These are phyloP conservation scores for Tetrapisispora nanseiensis DNA, from an alignment of 805 yeast species.

Conservation along the genomic window DNA sequence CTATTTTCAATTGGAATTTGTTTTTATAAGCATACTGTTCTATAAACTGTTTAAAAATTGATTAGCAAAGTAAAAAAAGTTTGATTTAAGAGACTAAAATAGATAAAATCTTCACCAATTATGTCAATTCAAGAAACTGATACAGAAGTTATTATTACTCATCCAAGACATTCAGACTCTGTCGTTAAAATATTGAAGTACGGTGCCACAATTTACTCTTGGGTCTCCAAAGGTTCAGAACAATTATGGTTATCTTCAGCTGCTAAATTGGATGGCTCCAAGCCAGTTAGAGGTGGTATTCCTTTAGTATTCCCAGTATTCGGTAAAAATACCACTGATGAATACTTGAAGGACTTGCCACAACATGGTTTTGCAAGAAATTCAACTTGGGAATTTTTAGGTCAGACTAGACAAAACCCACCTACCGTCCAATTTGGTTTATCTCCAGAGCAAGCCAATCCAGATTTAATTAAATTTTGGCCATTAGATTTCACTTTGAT, in stretches of 20 bases:
- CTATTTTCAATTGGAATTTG: too few relatives aligned
- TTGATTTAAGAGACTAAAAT: neutral
- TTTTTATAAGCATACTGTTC: too few relatives aligned
- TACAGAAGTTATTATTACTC: conserved; percentile 49
- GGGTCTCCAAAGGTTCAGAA: conserved; percentile 65
- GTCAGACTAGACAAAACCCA: conserved; percentile 60
- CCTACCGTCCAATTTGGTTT: conserved; percentile 86
- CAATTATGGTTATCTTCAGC: conserved; percentile 73
- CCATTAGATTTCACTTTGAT: conserved; percentile 66
- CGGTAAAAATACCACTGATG: conserved; percentile 58
- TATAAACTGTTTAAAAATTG: too few relatives aligned
- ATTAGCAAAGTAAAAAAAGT: too few relatives aligned
- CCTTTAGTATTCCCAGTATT: conserved; percentile 93
- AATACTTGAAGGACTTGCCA: conserved; percentile 58
- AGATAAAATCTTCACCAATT: neutral
- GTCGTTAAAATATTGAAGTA: conserved; percentile 61
- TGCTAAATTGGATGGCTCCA: conserved; percentile 82
- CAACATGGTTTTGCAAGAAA: conserved; percentile 96
- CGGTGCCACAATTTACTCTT: conserved; percentile 84
- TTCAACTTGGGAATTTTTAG: conserved; percentile 87
- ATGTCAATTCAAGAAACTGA: conserved; percentile 62
- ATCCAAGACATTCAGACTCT: conserved; percentile 42
- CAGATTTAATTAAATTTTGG: conserved; percentile 54
- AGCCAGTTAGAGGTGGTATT: conserved; percentile 95
- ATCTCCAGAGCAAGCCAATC: conserved; percentile 71